Conservation (phyloP, 2,329 filamentous ascomycete genomes). For the Monosporascus sp. region DNA sequence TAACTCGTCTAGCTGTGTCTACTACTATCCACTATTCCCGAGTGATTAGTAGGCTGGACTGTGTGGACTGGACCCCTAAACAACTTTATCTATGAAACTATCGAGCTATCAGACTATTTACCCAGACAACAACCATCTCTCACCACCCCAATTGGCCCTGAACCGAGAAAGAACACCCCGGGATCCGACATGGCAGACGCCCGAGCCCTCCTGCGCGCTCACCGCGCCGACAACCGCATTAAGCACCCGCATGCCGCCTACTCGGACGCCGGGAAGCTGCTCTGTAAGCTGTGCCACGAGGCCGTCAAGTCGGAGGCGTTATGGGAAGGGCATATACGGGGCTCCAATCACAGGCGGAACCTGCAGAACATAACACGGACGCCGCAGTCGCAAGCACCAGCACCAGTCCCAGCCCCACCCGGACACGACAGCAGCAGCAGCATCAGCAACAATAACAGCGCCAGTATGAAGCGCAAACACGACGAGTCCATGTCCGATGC, state of each 20-base stretch:
- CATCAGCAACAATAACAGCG: constrained; percentile 11
- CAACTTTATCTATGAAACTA: no score
- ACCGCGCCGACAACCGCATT: constrained; percentile 68
- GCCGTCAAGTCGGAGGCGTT: constrained; percentile 59
- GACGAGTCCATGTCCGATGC: constrained; percentile 25
- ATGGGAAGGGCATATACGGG: constrained; percentile 59
- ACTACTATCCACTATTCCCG: neutral
- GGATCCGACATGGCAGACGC: constrained; percentile 63
- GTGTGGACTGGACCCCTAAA: neutral
- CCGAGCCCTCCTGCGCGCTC: constrained; percentile 71
- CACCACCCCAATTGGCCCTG: neutral
- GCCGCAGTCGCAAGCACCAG: constrained; percentile 15
- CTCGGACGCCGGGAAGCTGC: constrained; percentile 60
- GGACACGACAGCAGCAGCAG: neutral
- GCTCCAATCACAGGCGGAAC: constrained; percentile 39
- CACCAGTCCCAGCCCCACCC: constrained; percentile 8
- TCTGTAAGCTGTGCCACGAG: constrained; percentile 62
- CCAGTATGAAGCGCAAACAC: constrained; percentile 23
- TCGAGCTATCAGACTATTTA: no score
- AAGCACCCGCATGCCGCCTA: constrained; percentile 65
- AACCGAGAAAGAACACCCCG: neutral
- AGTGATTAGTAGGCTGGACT: neutral
- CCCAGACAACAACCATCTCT: no score
- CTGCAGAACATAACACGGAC: constrained; percentile 18
- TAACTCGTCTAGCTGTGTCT: neutral